These are phyloP conservation scores for Lactarius pseudohatsudake DNA, from an alignment of 768 basidiomycete genomes.

Conservation along the genomic window DNA sequence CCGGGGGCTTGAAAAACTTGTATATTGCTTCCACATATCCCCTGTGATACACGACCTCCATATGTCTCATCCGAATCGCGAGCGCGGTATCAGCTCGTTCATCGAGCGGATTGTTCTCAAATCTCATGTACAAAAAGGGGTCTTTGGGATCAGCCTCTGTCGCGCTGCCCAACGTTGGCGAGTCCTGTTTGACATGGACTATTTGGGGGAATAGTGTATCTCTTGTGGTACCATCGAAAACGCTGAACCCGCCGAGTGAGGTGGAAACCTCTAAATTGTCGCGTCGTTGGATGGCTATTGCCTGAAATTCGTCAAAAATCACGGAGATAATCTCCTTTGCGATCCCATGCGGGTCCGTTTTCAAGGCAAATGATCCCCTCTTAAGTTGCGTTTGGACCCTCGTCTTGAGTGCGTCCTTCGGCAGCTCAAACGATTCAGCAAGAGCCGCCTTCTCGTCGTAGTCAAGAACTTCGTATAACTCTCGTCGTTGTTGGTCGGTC, in stretches of 20 bases:
- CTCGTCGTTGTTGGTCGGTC: slow-evolving; percentile 86
- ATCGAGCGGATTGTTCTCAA: slow-evolving; percentile 91
- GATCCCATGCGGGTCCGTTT: slow-evolving; percentile 63
- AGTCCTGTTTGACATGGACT: slow-evolving; percentile 61
- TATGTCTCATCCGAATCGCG: slow-evolving; percentile 86
- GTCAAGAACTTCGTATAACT: slow-evolving; percentile 88
- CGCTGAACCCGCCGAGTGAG: slow-evolving; percentile 80
- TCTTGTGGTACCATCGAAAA: slow-evolving; percentile 88
- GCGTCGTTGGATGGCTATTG: slow-evolving; percentile 79
- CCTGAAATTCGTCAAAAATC: slow-evolving; percentile 84
- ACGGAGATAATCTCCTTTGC: slow-evolving; percentile 77
- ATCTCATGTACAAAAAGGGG: slow-evolving; percentile 86
- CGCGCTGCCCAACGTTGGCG: slow-evolving; percentile 1
- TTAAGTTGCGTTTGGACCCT: slow-evolving; percentile 75
- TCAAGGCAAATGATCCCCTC: slow-evolving; percentile 85
- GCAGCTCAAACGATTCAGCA: slow-evolving; percentile 63
- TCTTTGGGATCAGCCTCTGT: slow-evolving; percentile 37
- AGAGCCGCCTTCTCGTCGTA: slow-evolving; percentile 86
- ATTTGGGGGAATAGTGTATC: slow-evolving; percentile 86
- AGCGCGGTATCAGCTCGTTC: slow-evolving; percentile 89
- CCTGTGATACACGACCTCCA: slow-evolving; percentile 95
- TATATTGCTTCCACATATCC: slow-evolving; percentile 92
- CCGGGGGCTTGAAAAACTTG: slow-evolving; percentile 90
- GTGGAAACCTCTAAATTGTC: slow-evolving; percentile 85
- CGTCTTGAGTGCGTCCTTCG: slow-evolving; percentile 77